Percentiles rank a stretch among this genome's conserved stretches.
Conservation (phyloP, 176 grass and related monocot genomes). For the Alloteropsis semialata region DNA sequence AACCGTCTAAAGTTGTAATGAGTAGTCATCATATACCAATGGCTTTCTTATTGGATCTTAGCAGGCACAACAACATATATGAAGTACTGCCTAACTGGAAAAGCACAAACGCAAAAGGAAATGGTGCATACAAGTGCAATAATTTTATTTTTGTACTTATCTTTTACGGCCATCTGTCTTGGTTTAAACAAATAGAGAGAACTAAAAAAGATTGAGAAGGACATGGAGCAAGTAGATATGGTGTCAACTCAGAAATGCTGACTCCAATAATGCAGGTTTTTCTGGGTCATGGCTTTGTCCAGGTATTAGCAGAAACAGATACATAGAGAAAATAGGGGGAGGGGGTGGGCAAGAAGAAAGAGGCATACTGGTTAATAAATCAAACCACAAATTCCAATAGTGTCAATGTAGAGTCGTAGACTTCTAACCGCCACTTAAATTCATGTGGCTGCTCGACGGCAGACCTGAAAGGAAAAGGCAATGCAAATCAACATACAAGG, state of each 20-base stretch:
- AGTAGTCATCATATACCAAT: not conserved
- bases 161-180: not conserved
- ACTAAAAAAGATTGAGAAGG: not conserved
- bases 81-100: not conserved
- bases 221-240: not conserved
- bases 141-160: not conserved
- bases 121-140: not conserved
- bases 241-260: not conserved
- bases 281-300: not conserved
- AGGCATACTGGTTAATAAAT: conserved; percentile 36
- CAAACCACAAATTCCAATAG: not conserved
- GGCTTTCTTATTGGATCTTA: not conserved
- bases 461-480: conserved; percentile 38
- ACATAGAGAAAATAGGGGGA: not conserved
- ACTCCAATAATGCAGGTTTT: not conserved
- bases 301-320: not conserved
- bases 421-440: conserved; percentile 26
- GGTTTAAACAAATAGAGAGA: conserved; percentile 3
- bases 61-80: not conserved
- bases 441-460: conserved; percentile 20
- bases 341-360: not conserved
- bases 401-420: not conserved
- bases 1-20: conserved; percentile 1
- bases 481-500: conserved; percentile 7
- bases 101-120: not conserved